A percentile compares a stretch with the other conserved stretches of the same genome.
Evolutionary conservation across 225 moss, liverwort and hornwort species (phyloP).

Genomic region (Sphagnum contortum): DNA sequence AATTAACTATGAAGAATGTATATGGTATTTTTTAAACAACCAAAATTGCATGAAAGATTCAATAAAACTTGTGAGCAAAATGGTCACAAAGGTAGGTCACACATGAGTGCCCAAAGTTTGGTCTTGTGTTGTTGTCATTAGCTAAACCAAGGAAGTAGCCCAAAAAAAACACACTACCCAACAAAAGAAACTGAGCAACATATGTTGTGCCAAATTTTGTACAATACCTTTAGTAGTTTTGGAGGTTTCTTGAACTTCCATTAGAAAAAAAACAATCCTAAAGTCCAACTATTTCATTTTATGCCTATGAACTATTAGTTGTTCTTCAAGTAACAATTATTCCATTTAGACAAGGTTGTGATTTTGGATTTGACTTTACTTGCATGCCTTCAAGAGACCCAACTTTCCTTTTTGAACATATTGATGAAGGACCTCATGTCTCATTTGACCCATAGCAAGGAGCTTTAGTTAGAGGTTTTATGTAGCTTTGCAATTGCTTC

Average conservation of each 20-base stretch:
- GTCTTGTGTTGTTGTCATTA: slow-evolving; percentile 15
- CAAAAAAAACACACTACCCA: slow-evolving; percentile 5
- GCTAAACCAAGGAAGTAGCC: slow-evolving; percentile 21
- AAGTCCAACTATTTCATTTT: slow-evolving; percentile 5
- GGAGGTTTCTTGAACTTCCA: slow-evolving; percentile 8
- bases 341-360: slow-evolving; percentile 52
- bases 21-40: neutral
- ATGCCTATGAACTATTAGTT: neutral
- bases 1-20: too few species aligned
- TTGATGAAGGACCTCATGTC: slow-evolving; percentile 27
- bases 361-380: slow-evolving; percentile 33
- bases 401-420: slow-evolving; percentile 54
- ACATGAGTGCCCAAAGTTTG: slow-evolving; percentile 9
- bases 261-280: neutral
- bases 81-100: slow-evolving; percentile 20
- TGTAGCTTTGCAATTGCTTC: slow-evolving; percentile 49
- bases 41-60: slow-evolving; percentile 5
- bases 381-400: slow-evolving; percentile 45
- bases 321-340: slow-evolving; percentile 52
- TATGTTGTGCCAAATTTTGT: slow-evolving; percentile 21
- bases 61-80: slow-evolving; percentile 12
- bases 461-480: slow-evolving; percentile 30
- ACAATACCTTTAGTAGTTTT: slow-evolving; percentile 23
- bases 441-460: slow-evolving; percentile 23
- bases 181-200: slow-evolving; percentile 26